A percentile compares a stretch with the other conserved stretches of the same genome.
Conservation (phyloP, 1,284 basidiomycete genomes). For the Pseudozyma pruni region DNA sequence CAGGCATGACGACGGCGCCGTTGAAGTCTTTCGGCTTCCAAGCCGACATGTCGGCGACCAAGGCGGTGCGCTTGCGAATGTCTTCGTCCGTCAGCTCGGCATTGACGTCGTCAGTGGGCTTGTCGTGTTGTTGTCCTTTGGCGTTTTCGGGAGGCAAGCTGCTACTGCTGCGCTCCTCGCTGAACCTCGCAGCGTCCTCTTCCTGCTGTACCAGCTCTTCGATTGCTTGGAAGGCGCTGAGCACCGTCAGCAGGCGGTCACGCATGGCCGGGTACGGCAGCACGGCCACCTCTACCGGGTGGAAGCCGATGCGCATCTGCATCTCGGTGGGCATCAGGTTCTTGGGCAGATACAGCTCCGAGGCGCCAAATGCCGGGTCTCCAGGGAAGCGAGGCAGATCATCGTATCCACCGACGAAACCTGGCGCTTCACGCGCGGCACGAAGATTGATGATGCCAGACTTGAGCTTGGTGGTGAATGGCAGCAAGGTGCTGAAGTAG, state of each 20-base stretch:
- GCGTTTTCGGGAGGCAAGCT: neutral
- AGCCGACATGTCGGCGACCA: constrained; percentile 42
- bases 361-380: constrained; percentile 16
- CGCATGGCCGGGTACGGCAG: constrained; percentile 46
- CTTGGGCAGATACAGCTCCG: constrained; percentile 37
- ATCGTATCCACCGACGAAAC: constrained; percentile 32
- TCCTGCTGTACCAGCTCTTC: constrained; percentile 30
- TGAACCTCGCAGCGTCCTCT: constrained; percentile 27
- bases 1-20: constrained; percentile 33
- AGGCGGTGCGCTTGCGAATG: constrained; percentile 36
- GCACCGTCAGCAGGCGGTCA: constrained; percentile 40
- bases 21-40: constrained; percentile 31
- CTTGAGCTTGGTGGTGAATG: constrained; percentile 46
- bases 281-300: constrained; percentile 48
- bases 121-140: neutral
- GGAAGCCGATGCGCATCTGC: constrained; percentile 49
- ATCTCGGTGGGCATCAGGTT: constrained; percentile 51
- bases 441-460: constrained; percentile 51
- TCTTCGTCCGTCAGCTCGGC: constrained; percentile 25
- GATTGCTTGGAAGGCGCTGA: constrained; percentile 45
- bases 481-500: constrained; percentile 49
- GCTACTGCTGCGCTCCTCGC: constrained; percentile 6
- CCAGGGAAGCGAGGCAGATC: constrained; percentile 47
- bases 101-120: neutral
- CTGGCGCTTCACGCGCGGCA: constrained; percentile 26